Evolutionary conservation across 2,329 filamentous ascomycete species (phyloP).

Genomic region (Trichoderma harzianum): DNA sequence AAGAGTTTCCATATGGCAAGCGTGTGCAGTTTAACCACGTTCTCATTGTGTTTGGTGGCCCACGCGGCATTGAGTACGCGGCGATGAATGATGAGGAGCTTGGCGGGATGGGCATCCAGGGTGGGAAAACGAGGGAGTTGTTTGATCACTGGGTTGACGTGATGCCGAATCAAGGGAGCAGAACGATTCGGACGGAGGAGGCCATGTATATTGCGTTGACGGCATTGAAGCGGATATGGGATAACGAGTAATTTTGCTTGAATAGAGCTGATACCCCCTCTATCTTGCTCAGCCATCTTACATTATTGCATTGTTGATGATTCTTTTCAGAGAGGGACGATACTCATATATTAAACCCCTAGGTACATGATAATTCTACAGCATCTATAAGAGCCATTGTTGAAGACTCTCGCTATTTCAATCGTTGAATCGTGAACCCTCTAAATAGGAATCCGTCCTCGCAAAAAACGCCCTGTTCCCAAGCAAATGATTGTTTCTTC

Average conservation of each 20-base stretch:
- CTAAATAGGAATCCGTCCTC: neutral
- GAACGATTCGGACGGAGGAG: slow-evolving; percentile 81
- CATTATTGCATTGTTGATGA: neutral
- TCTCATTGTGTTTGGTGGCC: slow-evolving; percentile 76
- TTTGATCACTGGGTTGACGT: slow-evolving; percentile 87
- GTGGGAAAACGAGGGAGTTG: slow-evolving; percentile 62
- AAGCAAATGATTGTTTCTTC: neutral
- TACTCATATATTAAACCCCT: neutral
- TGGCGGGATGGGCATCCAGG: slow-evolving; percentile 58
- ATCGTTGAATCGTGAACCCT: slow-evolving; percentile 28
- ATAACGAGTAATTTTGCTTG: slow-evolving; percentile 21
- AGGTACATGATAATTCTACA: neutral
- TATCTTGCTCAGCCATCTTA: neutral
- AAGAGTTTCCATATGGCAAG: slow-evolving; percentile 43
- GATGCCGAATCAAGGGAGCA: slow-evolving; percentile 73
- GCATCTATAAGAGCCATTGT: slow-evolving; percentile 23
- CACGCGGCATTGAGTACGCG: slow-evolving; percentile 74
- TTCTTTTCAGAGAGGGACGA: neutral
- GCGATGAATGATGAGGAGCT: slow-evolving; percentile 59
- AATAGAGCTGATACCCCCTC: slow-evolving; percentile 8
- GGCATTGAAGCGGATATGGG: slow-evolving; percentile 60
- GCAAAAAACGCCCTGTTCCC: slow-evolving; percentile 11
- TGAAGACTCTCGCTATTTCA: slow-evolving; percentile 28
- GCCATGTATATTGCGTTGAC: slow-evolving; percentile 74
- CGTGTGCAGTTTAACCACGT: slow-evolving; percentile 62